phyloP scores from a whole-genome alignment of 2,329 filamentous ascomycete genomes.

The Microsporum ferrugineum region DNA sequence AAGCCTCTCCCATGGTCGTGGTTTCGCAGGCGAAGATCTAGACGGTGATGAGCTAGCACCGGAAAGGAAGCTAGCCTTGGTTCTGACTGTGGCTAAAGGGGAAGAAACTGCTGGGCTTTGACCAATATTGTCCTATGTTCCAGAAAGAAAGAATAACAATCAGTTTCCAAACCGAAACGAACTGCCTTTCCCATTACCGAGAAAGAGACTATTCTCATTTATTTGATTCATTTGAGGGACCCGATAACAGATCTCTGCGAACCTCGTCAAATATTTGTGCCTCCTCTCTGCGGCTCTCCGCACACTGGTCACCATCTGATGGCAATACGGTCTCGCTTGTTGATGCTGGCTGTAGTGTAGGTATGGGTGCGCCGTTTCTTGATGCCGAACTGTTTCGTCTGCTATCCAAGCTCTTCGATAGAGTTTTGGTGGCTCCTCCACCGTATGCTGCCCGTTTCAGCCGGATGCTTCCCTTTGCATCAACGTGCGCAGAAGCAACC shows the following conservation, averaged over 20 bases:
- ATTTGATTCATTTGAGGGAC: conserved; percentile 22
- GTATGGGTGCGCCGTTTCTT: conserved; percentile 50
- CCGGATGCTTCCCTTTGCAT: conserved; percentile 62
- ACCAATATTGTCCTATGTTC: conserved; percentile 10
- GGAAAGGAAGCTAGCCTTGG: neutral
- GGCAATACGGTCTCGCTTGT: conserved; percentile 28
- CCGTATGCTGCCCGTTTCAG: conserved; percentile 46
- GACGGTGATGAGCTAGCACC: conserved; percentile 15
- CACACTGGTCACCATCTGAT: conserved; percentile 25
- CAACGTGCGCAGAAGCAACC: conserved; percentile 75
- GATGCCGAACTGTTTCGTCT: conserved; percentile 78
- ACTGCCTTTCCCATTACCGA: neutral
- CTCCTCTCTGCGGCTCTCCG: conserved; percentile 27
- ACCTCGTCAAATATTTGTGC: conserved; percentile 37
- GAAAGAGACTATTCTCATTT: neutral
- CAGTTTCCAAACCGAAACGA: conserved; percentile 9
- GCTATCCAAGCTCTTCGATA: conserved; percentile 82
- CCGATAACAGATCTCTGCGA: conserved; percentile 37
- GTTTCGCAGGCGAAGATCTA: conserved; percentile 19
- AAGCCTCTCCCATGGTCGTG: conserved; percentile 33
- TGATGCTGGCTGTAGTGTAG: conserved; percentile 24
- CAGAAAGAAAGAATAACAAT: conserved; percentile 8
- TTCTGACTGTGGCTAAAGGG: neutral
- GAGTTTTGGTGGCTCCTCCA: conserved; percentile 62
- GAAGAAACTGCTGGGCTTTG: neutral